phyloP scores from a whole-genome alignment of 2,329 filamentous ascomycete species.

The Ophioceras dolichostomum region DNA sequence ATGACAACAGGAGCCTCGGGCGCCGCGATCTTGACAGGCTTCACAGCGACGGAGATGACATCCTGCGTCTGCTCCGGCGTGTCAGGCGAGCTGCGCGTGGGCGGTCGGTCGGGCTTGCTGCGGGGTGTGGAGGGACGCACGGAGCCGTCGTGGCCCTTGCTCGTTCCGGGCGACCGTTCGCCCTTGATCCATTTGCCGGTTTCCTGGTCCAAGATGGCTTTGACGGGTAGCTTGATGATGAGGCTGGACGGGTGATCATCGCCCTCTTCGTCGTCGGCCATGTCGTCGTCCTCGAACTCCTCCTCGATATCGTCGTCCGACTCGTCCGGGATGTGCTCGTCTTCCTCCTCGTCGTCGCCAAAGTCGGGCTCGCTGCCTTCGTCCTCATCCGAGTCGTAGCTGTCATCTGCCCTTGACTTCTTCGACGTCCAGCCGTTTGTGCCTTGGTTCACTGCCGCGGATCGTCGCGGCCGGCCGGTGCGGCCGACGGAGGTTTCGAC shows the following conservation, averaged over 20 bases:
- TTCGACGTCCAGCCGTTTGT: constrained; percentile 33
- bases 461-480: constrained; percentile 36
- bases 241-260: constrained; percentile 38
- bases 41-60: constrained; percentile 15
- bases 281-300: constrained; percentile 32
- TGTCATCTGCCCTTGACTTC: constrained; percentile 27
- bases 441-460: constrained; percentile 34
- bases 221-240: constrained; percentile 60
- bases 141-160: background rate
- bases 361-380: constrained; percentile 62
- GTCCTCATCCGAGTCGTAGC: constrained; percentile 49
- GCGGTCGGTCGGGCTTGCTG: constrained; percentile 4
- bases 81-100: background rate
- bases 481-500: constrained; percentile 23
- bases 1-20: too few species aligned
- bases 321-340: constrained; percentile 51
- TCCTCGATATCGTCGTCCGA: constrained; percentile 41
- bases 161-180: constrained; percentile 5
- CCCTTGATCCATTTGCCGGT: constrained; percentile 15
- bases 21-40: constrained; percentile 3
- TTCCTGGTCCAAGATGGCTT: constrained; percentile 24
- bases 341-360: constrained; percentile 61
- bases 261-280: constrained; percentile 34
- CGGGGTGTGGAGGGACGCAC: too few species aligned
- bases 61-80: constrained; percentile 14